Evolutionary conservation across 345 rosid genomes (phyloP).

Genomic region (Ceriops decandra): DNA sequence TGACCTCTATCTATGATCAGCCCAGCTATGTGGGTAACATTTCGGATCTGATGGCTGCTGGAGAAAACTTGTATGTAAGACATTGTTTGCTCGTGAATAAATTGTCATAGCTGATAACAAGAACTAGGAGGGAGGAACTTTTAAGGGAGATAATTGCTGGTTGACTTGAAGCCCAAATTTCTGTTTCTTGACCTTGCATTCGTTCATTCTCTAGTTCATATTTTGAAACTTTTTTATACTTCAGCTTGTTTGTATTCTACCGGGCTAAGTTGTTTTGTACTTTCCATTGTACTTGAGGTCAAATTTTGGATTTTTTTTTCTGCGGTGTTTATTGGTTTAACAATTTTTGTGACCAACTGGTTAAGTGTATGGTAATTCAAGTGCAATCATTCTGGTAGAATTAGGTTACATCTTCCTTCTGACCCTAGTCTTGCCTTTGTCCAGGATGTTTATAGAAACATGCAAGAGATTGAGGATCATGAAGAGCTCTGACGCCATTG

Average conservation of each 20-base stretch:
- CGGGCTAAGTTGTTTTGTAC: too few relatives aligned
- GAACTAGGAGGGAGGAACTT: neutral
- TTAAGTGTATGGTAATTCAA: too few relatives aligned
- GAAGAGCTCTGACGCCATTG: slow-evolving; percentile 38
- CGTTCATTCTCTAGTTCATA: neutral
- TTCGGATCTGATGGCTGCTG: neutral
- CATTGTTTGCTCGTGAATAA: neutral
- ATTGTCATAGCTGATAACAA: neutral
- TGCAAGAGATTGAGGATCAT: slow-evolving; percentile 35
- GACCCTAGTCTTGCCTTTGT: neutral
- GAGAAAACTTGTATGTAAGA: neutral
- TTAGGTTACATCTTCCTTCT: neutral
- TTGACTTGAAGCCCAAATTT: neutral
- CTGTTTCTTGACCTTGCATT: neutral
- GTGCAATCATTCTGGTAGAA: neutral
- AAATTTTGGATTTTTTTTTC: too few relatives aligned
- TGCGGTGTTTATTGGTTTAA: too few relatives aligned
- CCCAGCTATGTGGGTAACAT: neutral
- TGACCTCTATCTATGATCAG: too few relatives aligned
- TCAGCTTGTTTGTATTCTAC: too few relatives aligned
- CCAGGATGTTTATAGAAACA: slow-evolving; percentile 34
- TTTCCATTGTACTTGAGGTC: too few relatives aligned
- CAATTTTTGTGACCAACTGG: too few relatives aligned
- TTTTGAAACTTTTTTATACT: too few relatives aligned
- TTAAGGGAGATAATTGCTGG: neutral